These are phyloP conservation scores for Clarkia xantiana DNA, from an alignment of 345 rosid genomes.

Conservation along the genomic window DNA sequence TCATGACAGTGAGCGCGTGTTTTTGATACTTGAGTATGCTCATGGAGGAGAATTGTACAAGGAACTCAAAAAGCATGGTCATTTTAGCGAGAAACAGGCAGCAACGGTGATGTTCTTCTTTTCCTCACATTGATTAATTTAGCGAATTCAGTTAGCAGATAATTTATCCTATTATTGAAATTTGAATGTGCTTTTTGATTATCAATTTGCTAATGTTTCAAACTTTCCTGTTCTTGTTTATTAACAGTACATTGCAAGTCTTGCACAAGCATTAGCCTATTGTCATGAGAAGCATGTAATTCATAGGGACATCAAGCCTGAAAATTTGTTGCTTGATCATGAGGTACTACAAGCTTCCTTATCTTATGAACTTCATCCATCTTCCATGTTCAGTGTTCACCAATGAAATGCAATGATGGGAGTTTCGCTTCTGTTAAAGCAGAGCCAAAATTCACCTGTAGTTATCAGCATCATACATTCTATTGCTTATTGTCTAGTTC, in stretches of 20 bases:
- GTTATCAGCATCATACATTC: too few relatives aligned
- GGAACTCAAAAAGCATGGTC: conserved; percentile 43
- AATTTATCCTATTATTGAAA: too few relatives aligned
- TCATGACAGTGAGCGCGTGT: conserved; percentile 52
- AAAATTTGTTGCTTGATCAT: conserved; percentile 89
- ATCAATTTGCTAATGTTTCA: too few relatives aligned
- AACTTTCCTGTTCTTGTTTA: not conserved
- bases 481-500: too few relatives aligned
- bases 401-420: too few relatives aligned
- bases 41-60: conserved; percentile 75
- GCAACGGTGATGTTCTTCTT: conserved; percentile 44
- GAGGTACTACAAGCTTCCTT: conserved; percentile 32
- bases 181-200: too few relatives aligned
- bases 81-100: conserved; percentile 52
- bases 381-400: too few relatives aligned
- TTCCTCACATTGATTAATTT: not conserved
- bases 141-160: too few relatives aligned
- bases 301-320: conserved; percentile 96
- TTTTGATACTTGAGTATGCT: conserved; percentile 94
- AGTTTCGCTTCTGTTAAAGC: too few relatives aligned
- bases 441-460: too few relatives aligned
- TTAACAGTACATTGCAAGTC: conserved; percentile 73
- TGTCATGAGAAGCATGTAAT: conserved; percentile 89
- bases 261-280: conserved; percentile 68
- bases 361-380: not conserved